phyloP scores from a whole-genome alignment of 176 grass and related monocot genomes.

The Chrysopogon serrulatus region DNA sequence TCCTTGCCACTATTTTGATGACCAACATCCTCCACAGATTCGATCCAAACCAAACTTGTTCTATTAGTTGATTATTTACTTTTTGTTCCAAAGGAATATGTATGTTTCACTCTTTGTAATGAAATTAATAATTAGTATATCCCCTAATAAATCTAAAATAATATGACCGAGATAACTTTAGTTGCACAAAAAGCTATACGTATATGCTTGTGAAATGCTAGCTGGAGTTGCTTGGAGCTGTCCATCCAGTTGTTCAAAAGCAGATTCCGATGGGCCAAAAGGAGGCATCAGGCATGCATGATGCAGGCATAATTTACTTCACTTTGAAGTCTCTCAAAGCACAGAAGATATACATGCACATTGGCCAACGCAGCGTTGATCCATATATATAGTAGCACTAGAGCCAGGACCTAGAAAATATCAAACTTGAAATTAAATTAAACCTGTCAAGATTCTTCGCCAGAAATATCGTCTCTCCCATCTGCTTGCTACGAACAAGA shows the following conservation, averaged over 20 bases:
- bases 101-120: not conserved
- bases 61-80: not conserved
- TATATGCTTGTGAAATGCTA: not conserved
- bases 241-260: not conserved
- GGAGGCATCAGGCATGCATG: not conserved
- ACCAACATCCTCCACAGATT: too few relatives aligned
- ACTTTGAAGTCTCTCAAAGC: not conserved
- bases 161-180: not conserved
- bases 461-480: not conserved
- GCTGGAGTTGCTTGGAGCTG: not conserved
- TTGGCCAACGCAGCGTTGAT: not conserved
- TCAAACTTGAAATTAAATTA: not conserved
- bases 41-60: not conserved
- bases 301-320: not conserved
- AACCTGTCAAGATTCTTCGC: not conserved
- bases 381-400: not conserved
- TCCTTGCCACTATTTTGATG: not conserved
- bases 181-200: not conserved
- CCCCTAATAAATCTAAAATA: not conserved
- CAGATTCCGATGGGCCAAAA: constrained; percentile 1
- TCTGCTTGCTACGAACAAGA: too few relatives aligned
- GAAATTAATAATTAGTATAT: not conserved
- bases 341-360: not conserved
- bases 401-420: not conserved
- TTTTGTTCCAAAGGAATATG: not conserved